A percentile compares a stretch with the other conserved stretches of the same genome.
These are phyloP conservation scores for Epichloe sibirici DNA, from an alignment of 2,329 filamentous ascomycete species.

Conservation along the genomic window DNA sequence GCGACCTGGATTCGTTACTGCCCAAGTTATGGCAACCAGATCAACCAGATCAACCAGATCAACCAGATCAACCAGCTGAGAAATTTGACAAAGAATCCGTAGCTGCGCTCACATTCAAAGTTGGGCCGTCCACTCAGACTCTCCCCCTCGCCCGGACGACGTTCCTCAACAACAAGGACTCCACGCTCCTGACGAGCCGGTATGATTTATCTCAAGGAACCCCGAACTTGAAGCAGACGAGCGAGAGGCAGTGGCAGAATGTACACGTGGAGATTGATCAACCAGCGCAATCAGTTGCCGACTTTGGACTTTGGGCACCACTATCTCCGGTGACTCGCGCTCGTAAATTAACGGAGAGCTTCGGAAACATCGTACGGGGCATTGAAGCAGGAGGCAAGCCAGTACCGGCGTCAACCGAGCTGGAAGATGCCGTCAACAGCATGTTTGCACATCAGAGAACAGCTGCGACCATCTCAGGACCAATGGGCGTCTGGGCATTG, in stretches of 20 bases:
- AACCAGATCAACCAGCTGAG: constrained; percentile 14
- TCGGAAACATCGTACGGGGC: constrained; percentile 68
- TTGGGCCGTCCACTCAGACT: constrained; percentile 29
- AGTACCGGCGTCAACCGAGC: constrained; percentile 56
- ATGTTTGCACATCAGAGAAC: constrained; percentile 34
- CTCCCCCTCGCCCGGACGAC: constrained; percentile 67
- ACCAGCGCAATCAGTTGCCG: constrained; percentile 10
- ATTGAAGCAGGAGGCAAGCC: constrained; percentile 36
- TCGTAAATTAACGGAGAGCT: constrained; percentile 48
- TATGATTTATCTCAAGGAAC: constrained; percentile 14
- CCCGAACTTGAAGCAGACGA: constrained; percentile 14
- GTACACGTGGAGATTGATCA: constrained; percentile 16
- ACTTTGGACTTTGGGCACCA: constrained; percentile 26
- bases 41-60: constrained; percentile 14
- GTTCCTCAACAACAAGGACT: constrained; percentile 55
- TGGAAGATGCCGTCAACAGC: constrained; percentile 51
- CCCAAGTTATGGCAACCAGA: constrained; percentile 31
- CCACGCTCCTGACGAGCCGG: constrained; percentile 38
- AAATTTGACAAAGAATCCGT: constrained; percentile 22
- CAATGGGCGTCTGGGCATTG: constrained; percentile 62
- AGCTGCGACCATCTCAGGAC: constrained; percentile 22
- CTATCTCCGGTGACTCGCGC: constrained; percentile 52
- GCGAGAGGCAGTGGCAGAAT: constrained; percentile 28
- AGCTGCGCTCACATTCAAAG: constrained; percentile 29
- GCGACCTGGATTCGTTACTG: constrained; percentile 27